A percentile compares a stretch with the other conserved stretches of the same genome.
These are phyloP conservation scores for Syzygium oleosum DNA, from an alignment of 345 rosid species.

Conservation along the genomic window DNA sequence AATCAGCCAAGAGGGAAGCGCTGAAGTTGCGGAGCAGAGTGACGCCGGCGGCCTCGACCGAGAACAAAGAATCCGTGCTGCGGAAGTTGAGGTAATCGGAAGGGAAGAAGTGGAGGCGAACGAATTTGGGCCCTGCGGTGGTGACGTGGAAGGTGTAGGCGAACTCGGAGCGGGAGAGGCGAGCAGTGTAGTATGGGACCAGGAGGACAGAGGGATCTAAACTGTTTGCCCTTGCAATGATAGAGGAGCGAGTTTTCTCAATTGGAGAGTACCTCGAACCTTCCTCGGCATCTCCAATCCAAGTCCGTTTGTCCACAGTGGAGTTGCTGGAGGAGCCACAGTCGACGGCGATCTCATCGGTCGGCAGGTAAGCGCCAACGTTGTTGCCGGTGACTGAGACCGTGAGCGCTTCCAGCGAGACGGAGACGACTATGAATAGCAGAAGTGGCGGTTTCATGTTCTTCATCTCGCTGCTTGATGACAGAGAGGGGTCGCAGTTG, in stretches of 20 bases:
- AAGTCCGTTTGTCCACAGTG: background rate
- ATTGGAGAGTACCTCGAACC: background rate
- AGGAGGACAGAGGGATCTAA: background rate
- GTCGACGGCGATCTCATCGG: background rate
- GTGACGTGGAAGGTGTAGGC: constrained; percentile 18
- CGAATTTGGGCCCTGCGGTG: constrained; percentile 19
- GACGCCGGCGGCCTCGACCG: constrained; percentile 7
- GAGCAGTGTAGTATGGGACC: constrained; percentile 17
- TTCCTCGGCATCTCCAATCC: background rate
- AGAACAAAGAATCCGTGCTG: constrained; percentile 1
- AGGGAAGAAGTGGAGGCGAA: constrained; percentile 18
- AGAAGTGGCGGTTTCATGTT: background rate
- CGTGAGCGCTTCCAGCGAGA: background rate
- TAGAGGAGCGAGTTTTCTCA: background rate
- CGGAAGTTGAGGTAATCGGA: background rate
- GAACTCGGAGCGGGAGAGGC: constrained; percentile 6
- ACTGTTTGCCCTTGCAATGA: background rate
- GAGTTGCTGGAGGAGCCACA: background rate
- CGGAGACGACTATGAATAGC: background rate
- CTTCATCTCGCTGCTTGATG: background rate
- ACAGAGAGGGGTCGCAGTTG: background rate
- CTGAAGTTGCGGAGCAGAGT: constrained; percentile 18
- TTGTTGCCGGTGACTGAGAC: background rate
- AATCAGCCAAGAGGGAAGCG: constrained; percentile 6
- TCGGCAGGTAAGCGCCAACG: background rate